phyloP scores from a whole-genome alignment of 176 grass and related monocot species.

The Zea luxurians region DNA sequence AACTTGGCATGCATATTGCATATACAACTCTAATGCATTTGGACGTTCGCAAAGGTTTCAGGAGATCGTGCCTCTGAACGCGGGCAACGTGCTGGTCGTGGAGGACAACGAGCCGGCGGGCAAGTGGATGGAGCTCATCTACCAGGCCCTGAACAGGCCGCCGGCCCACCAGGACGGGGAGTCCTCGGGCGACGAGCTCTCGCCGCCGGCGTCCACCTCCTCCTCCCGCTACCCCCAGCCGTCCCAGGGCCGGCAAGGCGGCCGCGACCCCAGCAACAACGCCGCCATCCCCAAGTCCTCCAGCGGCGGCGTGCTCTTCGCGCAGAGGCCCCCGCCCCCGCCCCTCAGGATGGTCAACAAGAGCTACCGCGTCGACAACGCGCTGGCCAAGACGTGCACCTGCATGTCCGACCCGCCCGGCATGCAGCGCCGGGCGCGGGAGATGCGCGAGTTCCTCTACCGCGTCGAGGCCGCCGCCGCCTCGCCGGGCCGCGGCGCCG shows the following conservation, averaged over 20 bases:
- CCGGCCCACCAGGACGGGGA: conserved; percentile 33
- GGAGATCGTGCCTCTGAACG: conserved; percentile 95
- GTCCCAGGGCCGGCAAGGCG: not conserved
- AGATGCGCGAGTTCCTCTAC: conserved; percentile 84
- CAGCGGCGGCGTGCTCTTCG: conserved; percentile 43
- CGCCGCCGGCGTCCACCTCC: conserved; percentile 27
- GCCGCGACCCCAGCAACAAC: conserved; percentile 37
- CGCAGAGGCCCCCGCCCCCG: conserved; percentile 42
- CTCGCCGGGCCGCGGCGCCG: not conserved
- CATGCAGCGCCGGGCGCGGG: conserved; percentile 45
- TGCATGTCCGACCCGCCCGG: conserved; percentile 55
- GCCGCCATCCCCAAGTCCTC: conserved; percentile 52
- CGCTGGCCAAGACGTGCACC: conserved; percentile 80
- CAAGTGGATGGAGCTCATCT: conserved; percentile 81
- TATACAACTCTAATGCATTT: not conserved
- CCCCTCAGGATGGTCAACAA: conserved; percentile 67
- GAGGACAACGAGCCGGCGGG: conserved; percentile 94
- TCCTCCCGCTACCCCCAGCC: not conserved
- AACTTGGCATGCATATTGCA: too few relatives aligned
- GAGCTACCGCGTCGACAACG: conserved; percentile 66
- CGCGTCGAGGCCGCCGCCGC: conserved; percentile 57
- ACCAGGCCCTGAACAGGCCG: conserved; percentile 79
- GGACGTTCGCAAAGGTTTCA: conserved; percentile 61
- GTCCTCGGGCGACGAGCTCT: conserved; percentile 44
- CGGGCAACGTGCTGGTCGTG: conserved; percentile 79